These are phyloP conservation scores for Bigelowiella natans DNA, from an alignment of 78 protist species.

Conservation along the genomic window DNA sequence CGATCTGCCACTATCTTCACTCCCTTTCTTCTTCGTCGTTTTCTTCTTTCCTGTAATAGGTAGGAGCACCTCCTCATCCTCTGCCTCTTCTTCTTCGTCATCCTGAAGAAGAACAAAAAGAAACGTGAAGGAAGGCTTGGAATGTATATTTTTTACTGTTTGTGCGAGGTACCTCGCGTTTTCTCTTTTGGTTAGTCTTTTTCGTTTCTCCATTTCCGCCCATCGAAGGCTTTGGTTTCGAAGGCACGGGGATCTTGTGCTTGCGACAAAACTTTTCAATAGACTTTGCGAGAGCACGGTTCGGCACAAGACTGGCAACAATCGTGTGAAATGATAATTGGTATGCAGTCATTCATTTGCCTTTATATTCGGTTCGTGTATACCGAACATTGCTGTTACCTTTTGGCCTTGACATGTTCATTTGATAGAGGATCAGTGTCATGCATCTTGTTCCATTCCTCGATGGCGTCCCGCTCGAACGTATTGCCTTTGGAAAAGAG, in stretches of 20 bases:
- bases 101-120: background rate
- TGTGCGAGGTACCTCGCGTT: background rate
- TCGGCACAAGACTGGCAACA: background rate
- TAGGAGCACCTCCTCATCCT: too few relatives aligned
- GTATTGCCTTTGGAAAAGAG: background rate
- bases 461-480: background rate
- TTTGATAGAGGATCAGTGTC: background rate
- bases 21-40: too few relatives aligned
- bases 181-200: background rate
- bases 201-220: too few relatives aligned
- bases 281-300: background rate
- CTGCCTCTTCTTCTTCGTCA: too few relatives aligned
- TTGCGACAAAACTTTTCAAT: background rate
- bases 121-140: background rate
- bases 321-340: background rate
- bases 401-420: background rate
- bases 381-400: background rate
- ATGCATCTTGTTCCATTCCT: background rate
- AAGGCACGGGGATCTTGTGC: too few relatives aligned
- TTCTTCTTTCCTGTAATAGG: too few relatives aligned
- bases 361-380: background rate
- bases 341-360: background rate
- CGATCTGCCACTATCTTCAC: too few relatives aligned
- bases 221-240: too few relatives aligned
- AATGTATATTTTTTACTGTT: background rate